Evolutionary conservation across 2,329 filamentous ascomycete species (phyloP), one percentile per base, ranked within the genome.

Genomic region (Fragosphaeria purpurea): DNA sequence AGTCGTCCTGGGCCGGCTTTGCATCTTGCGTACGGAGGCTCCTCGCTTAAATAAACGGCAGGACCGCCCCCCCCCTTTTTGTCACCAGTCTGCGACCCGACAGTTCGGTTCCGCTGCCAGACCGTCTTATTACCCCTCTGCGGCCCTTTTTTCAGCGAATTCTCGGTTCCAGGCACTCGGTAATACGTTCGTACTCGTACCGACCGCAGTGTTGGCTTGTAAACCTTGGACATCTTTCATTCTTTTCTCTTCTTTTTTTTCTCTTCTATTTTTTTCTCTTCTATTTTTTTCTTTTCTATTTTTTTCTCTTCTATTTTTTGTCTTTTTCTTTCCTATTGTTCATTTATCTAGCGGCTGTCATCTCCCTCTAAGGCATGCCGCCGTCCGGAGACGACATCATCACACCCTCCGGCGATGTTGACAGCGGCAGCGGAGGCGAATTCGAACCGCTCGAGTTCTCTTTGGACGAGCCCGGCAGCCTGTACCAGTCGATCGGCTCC

Each of bases 371-470:
- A 22, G 40, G 44, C 47, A 33, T 33, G 42, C 38, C 12, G 3
- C 39, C 22, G 13, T 22, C 31, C 37, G 22, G 22, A 22, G 48
- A 42, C n/a, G 30, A 33, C 11, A 32, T 47, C 45, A 33, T 38
- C 22, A 8, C 30, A 8, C 8, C 44, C 4, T 33, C 10, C 22
- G 33, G n/a, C 8, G 50, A 51, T 37, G 22, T 41, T 40, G 42
- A 48, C 32, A 41, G 39, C 35, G 12, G 34, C 39, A 33, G 43
- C 39, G 13, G 44, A 12, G 34, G 44, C 41, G 52, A 53, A 33
- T 52, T 51, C 34, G 52, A 56, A 9, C 52, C 50, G 7, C 34
- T 57, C 44, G 35, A 41, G 30, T 43, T 54, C 45, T 46, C 50
- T 10, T 52, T 52, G 1, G 44, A 47, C 30, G 38, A 48, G 31